Conservation (phyloP, 257 asterid species). For the Solanum bulbocastanum region DNA sequence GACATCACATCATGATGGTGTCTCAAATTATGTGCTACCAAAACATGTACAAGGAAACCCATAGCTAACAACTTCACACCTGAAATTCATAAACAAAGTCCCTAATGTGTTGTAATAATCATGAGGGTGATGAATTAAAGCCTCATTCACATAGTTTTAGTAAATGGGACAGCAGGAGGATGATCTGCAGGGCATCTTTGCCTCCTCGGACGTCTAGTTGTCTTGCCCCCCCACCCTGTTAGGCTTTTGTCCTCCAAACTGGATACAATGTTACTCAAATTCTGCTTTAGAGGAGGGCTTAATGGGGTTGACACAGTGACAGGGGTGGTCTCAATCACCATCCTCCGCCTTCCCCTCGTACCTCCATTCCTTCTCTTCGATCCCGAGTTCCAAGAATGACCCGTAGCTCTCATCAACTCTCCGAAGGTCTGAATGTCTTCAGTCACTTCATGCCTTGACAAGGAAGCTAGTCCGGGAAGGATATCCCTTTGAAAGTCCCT, state of each 20-base stretch:
- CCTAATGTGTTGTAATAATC: constrained; percentile 18
- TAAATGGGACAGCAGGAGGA: constrained; percentile 35
- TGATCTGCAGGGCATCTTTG: constrained; percentile 53
- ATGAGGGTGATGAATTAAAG: constrained; percentile 16
- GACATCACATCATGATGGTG: constrained; percentile 17
- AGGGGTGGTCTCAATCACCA: constrained; percentile 34
- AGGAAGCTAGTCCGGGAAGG: constrained; percentile 73
- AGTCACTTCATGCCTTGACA: constrained; percentile 79
- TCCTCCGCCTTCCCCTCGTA: constrained; percentile 57
- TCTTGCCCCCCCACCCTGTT: constrained; percentile 99
- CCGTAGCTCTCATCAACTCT: constrained; percentile 53
- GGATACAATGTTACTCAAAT: constrained; percentile 25
- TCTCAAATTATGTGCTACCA: constrained; percentile 16
- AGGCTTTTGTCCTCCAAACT: constrained; percentile 72
- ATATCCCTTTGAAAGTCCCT: constrained; percentile 91
- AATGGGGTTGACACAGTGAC: constrained; percentile 13
- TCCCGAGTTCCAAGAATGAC: constrained; percentile 49
- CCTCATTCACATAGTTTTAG: constrained; percentile 23
- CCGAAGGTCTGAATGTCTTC: constrained; percentile 90
- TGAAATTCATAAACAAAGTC: constrained; percentile 18
- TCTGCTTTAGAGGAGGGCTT: constrained; percentile 33
- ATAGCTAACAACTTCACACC: constrained; percentile 21
- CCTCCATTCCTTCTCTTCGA: constrained; percentile 54
- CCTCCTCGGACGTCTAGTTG: constrained; percentile 88
- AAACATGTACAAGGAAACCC: constrained; percentile 53